Evolutionary conservation across 805 yeast species (phyloP).

Genomic region (Wickerhamia fluorescens): DNA sequence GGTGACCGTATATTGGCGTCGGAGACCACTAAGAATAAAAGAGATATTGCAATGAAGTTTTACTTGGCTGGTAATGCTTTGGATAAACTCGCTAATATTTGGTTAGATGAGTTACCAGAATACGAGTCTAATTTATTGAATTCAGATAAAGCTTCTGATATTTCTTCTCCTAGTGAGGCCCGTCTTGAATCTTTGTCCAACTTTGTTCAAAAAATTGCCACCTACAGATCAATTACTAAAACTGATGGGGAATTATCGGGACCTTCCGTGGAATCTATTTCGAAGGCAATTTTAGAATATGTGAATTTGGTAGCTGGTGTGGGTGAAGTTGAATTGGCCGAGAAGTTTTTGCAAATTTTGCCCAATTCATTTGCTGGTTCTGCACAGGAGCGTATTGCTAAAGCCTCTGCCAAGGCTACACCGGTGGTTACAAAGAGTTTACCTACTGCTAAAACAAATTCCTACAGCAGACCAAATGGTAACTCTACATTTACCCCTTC

Average conservation of each 20-base stretch:
- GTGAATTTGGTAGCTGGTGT: slow-evolving; percentile 70
- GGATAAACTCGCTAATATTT: slow-evolving; percentile 69
- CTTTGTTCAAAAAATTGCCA: slow-evolving; percentile 77
- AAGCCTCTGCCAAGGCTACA: slow-evolving; percentile 39
- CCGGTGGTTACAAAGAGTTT: slow-evolving; percentile 3
- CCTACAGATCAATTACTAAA: slow-evolving; percentile 51
- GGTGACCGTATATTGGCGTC: slow-evolving; percentile 65
- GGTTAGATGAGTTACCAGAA: slow-evolving; percentile 66
- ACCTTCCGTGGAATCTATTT: slow-evolving; percentile 42
- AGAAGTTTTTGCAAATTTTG: slow-evolving; percentile 56
- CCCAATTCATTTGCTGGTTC: slow-evolving; percentile 67
- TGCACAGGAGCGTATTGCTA: slow-evolving; percentile 73
- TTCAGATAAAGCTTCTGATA: slow-evolving; percentile 33
- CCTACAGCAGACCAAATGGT: slow-evolving; percentile 2
- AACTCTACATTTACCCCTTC: slow-evolving; percentile 3
- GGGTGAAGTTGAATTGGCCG: slow-evolving; percentile 82
- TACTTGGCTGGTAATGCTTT: slow-evolving; percentile 77
- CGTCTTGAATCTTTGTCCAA: slow-evolving; percentile 74
- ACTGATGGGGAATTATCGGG: slow-evolving; percentile 29
- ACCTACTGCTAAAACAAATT: slow-evolving; percentile 2
- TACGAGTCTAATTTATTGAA: slow-evolving; percentile 39
- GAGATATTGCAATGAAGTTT: slow-evolving; percentile 71
- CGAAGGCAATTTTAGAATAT: slow-evolving; percentile 70
- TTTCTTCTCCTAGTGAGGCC: slow-evolving; percentile 68
- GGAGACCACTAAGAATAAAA: slow-evolving; percentile 23